Conservation (phyloP, 2,329 filamentous ascomycete species). For the Aspergillus clavatus region DNA sequence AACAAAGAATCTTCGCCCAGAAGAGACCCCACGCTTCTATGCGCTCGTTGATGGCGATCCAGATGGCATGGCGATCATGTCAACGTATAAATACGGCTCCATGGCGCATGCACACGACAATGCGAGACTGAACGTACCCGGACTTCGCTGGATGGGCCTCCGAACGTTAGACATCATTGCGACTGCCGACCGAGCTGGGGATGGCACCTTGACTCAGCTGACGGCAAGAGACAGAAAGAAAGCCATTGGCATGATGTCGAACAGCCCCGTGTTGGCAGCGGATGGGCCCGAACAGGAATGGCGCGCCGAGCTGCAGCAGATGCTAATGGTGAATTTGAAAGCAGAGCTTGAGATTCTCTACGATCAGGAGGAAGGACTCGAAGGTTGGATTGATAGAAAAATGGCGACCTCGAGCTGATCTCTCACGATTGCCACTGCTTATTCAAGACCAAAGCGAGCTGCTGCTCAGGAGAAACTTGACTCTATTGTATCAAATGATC, state of each 20-base stretch:
- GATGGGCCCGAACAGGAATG: conserved; percentile 43
- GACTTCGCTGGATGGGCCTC: conserved; percentile 57
- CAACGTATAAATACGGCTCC: conserved; percentile 60
- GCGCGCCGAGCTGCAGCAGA: conserved; percentile 52
- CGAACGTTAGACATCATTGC: conserved; percentile 35
- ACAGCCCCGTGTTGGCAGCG: conserved; percentile 39
- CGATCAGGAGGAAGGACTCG: conserved; percentile 39
- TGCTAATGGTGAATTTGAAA: conserved; percentile 60
- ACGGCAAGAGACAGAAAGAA: conserved; percentile 52
- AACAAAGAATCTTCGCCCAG: conserved; percentile 17
- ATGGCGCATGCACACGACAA: conserved; percentile 52
- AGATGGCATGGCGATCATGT: conserved; percentile 59
- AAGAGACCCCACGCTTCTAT: conserved; percentile 42
- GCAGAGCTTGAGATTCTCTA: conserved; percentile 57
- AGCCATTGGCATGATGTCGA: conserved; percentile 50
- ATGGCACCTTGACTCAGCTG: conserved; percentile 41
- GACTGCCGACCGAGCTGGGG: conserved; percentile 21
- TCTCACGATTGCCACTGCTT: not conserved
- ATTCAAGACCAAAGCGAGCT: not conserved
- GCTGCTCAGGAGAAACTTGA: not conserved
- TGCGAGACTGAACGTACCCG: conserved; percentile 41
- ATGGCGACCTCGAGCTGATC: conserved; percentile 18
- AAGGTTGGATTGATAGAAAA: conserved; percentile 40
- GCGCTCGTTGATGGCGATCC: conserved; percentile 58
- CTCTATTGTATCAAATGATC: not conserved